Base-by-base conservation (phyloP, 1,139 yeast species). In the Diutina catenulata region DNA sequence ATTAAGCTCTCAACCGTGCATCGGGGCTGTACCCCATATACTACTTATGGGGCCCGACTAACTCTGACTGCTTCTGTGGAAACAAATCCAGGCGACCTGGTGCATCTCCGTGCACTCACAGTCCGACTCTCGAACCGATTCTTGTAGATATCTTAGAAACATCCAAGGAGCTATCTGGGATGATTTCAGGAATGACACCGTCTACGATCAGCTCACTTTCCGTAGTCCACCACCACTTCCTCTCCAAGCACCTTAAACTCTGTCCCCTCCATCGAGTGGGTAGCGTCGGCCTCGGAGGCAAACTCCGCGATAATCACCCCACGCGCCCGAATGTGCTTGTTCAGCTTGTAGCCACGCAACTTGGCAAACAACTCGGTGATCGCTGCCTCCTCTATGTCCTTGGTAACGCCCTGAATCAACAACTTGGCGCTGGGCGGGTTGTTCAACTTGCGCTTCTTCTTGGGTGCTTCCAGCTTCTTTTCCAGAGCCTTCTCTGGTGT, bases 401-500 rank as follows among this genome's bases (percentile, higher is more conserved):
- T 18, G 21, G 14, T 16, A 7, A 31, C 25, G 11, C 21, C 21
- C 21, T 31, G 35, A 5, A 31, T 18, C 35, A 31, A 31, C 14
- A 31, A 20, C n/a, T 31, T 31, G 6, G 22, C n/a, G 14, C 35
- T 31, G 18, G 16, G 10, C 7, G 35, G 35, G 18, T 31, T 31
- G 13, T 31, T 31, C 20, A 31, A 26, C 18, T 31, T 31, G 23
- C 21, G 43, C 37, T 37, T 51, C 41, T 45, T 38, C 52, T 46
- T 44, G 47, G 46, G 46, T 37, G 41, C 42, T 40, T 45, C 42
- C 23, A 37, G 41, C n/a, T 37, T 33, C 26, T 22, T 37, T 42
- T 33, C 43, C 44, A 13, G 36, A 21, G 21, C 41, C 28, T 18
- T 28, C 21, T 50, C 52, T 42, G 45, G 50, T 40, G 44, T 39